phyloP scores from a whole-genome alignment of 768 basidiomycete species.

The Boletus patriciae region DNA sequence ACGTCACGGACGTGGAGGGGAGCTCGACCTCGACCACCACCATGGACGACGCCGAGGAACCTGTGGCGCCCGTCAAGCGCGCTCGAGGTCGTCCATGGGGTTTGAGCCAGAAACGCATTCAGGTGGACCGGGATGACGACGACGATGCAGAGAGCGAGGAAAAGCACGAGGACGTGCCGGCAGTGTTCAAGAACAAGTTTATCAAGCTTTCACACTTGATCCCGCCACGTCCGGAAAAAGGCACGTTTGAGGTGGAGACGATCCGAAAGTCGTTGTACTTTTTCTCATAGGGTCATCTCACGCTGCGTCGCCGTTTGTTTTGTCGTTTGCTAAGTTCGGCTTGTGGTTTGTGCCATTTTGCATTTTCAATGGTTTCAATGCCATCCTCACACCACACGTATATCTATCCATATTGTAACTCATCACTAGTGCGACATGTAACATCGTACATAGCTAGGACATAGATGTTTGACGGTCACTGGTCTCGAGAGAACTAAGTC shows the following conservation, averaged over 20 bases:
- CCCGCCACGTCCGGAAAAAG: conserved; percentile 81
- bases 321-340: not conserved
- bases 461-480: not conserved
- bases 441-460: conserved; percentile 17
- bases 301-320: too few relatives aligned
- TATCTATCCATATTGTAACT: not conserved
- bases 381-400: not conserved
- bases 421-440: conserved; percentile 12
- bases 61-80: conserved; percentile 6
- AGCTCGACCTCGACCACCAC: conserved; percentile 33
- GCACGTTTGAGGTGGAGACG: conserved; percentile 76
- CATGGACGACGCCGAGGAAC: conserved; percentile 5
- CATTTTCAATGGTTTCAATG: not conserved
- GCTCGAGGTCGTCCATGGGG: conserved; percentile 21
- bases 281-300: conserved; percentile 68
- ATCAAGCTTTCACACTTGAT: conserved; percentile 72
- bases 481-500: not conserved
- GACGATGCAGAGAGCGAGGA: conserved; percentile 5
- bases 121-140: conserved; percentile 3
- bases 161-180: conserved; percentile 22
- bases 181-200: conserved; percentile 53
- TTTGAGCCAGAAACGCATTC: conserved; percentile 18
- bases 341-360: not conserved
- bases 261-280: conserved; percentile 88
- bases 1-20: conserved; percentile 38